Conservation (phyloP, 2,329 filamentous ascomycete species). For the Dactylonectria estremocensis region DNA sequence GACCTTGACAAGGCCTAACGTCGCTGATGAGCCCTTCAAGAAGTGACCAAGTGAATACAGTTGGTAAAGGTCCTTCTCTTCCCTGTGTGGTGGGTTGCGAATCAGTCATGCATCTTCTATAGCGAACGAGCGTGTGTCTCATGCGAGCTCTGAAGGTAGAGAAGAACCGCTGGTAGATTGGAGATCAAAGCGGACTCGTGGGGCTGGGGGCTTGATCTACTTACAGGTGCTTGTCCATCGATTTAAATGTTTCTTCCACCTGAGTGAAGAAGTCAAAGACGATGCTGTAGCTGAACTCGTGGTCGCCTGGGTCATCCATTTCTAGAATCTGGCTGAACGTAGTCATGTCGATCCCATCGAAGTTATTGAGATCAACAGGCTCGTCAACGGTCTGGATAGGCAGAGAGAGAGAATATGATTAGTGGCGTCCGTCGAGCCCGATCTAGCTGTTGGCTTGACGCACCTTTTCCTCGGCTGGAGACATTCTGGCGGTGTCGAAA, state of each 20-base stretch:
- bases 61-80: conserved; percentile 76
- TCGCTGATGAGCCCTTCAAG: conserved; percentile 96
- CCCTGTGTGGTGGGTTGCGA: conserved; percentile 61
- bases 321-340: conserved; percentile 98
- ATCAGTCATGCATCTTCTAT: conserved; percentile 20
- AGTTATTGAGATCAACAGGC: conserved; percentile 72
- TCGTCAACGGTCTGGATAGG: conserved; percentile 57
- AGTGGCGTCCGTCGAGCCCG: conserved; percentile 24
- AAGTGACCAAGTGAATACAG: conserved; percentile 93
- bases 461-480: conserved; percentile 54
- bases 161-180: background rate
- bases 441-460: conserved; percentile 31
- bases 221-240: conserved; percentile 90
- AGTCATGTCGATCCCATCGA: conserved; percentile 81
- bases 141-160: background rate
- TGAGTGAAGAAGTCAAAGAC: conserved; percentile 95
- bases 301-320: conserved; percentile 93
- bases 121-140: too few species aligned
- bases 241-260: conserved; percentile 85
- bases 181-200: background rate
- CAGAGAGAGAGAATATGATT: conserved; percentile 21
- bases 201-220: conserved; percentile 53
- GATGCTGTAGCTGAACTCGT: conserved; percentile 90
- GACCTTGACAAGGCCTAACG: conserved; percentile 90
- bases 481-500: conserved; percentile 44